Conservation (phyloP, 805 yeast species). For the Pichia nanzhaoensis region DNA sequence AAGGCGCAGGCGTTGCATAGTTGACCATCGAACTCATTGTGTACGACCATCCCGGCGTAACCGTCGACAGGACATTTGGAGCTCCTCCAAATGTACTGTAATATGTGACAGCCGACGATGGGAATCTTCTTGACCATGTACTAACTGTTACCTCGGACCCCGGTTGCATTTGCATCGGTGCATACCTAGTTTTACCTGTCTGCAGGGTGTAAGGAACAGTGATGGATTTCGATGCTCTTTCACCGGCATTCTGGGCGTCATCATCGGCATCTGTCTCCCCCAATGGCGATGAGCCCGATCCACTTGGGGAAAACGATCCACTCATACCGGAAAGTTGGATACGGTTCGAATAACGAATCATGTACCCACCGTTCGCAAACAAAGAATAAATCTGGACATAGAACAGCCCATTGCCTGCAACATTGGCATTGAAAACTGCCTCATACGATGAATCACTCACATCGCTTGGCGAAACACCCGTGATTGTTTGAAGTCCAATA, state of each 20-base stretch:
- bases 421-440: slow-evolving; percentile 36
- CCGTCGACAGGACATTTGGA: slow-evolving; percentile 52
- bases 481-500: slow-evolving; percentile 32
- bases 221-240: slow-evolving; percentile 45
- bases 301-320: slow-evolving; percentile 51
- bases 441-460: slow-evolving; percentile 33
- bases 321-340: slow-evolving; percentile 65
- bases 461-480: slow-evolving; percentile 25
- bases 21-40: slow-evolving; percentile 56
- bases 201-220: slow-evolving; percentile 68
- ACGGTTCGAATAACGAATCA: slow-evolving; percentile 63
- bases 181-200: slow-evolving; percentile 71
- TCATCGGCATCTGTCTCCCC: slow-evolving; percentile 34
- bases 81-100: slow-evolving; percentile 41
- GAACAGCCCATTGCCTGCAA: slow-evolving; percentile 60
- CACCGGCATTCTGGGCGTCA: slow-evolving; percentile 21
- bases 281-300: slow-evolving; percentile 40
- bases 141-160: slow-evolving; percentile 59
- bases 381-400: slow-evolving; percentile 62
- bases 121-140: slow-evolving; percentile 57
- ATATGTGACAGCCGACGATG: slow-evolving; percentile 62
- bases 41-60: slow-evolving; percentile 83
- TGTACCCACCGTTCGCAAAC: slow-evolving; percentile 37
- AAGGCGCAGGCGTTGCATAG: slow-evolving; percentile 63
- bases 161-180: slow-evolving; percentile 94